Evolutionary conservation across 805 yeast species (phyloP).

Genomic region (Ogataea pilisensis): DNA sequence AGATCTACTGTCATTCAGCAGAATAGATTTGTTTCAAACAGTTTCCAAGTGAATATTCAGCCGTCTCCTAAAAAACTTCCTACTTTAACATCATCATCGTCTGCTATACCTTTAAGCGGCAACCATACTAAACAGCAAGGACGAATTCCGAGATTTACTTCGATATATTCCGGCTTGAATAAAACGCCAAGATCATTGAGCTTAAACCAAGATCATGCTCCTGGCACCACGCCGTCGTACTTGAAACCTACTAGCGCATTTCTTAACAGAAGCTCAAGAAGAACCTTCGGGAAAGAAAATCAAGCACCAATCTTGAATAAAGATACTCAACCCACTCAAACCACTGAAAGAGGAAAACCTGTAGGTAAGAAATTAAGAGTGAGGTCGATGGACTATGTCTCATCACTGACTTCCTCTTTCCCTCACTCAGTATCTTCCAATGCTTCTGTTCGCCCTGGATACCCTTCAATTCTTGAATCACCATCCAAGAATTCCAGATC

Average conservation of each 20-base stretch:
- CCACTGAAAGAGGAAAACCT: not conserved
- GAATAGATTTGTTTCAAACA: not conserved
- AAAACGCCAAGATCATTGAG: conserved; percentile 1
- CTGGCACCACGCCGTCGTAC: conserved; percentile 13
- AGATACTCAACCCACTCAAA: not conserved
- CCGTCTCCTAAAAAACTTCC: conserved; percentile 5
- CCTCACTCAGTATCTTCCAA: no score
- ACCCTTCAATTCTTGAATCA: not conserved
- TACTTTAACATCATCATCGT: conserved; percentile 1
- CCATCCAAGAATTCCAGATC: not conserved
- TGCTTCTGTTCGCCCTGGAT: not conserved
- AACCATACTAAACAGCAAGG: conserved; percentile 2
- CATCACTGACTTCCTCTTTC: no score
- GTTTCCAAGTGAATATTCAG: not conserved
- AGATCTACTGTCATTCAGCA: not conserved
- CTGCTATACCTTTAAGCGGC: no score
- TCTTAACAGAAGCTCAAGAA: conserved; percentile 5
- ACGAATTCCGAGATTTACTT: conserved; percentile 4
- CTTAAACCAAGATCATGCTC: conserved; percentile 3
- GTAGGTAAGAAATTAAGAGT: conserved; percentile 11
- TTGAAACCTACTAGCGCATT: conserved; percentile 21
- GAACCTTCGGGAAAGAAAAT: conserved; percentile 17
- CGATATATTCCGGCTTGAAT: not conserved
- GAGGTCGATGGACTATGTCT: conserved; percentile 8
- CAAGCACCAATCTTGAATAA: not conserved